Base-by-base conservation (phyloP, 2,329 filamentous ascomycete genomes). In the Cladosporium colombiae region DNA sequence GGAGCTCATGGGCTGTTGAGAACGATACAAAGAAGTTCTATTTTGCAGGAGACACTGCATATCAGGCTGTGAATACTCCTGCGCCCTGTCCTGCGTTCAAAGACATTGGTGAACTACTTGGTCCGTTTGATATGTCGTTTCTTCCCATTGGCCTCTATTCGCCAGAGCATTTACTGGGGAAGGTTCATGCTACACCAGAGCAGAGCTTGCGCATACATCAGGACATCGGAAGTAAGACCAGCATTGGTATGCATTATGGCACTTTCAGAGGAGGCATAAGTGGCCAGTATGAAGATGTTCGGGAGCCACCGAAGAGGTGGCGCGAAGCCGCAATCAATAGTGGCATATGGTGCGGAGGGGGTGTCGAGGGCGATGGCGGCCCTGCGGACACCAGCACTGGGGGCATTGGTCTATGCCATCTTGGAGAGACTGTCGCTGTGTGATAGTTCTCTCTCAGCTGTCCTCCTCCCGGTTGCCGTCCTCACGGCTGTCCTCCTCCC, bases 221-320 rank as follows among this genome's bases (percentile, higher is more conserved):
- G 60, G 81, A 82, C 65, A 71, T 84, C 53, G 75, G 69, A 53
- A 81, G 81, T 62, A 81, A 76, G 72, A 79, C 78, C 68, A 83
- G 80, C 35, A 78, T 85, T 29, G 82, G 81, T 0, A 84, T 84
- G 82, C 83, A 85, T 66, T 84, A 80, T 67, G 82, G 82, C 0
- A 84, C 82, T 0, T 77, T 84, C 0, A 69, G 82, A 62, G 81
- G 82, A 18, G 78, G 76, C 0, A 70, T 83, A 4, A 81, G 78
- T 50, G 78, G 74, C 14, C 76, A 79, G 8, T 84, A 80, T 64
- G 82, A 85, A 67, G 81, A 82, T 61, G 82, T 84, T 1, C 78
- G 78, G 4, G 81, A 82, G 68, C 82, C 82, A 44, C 77, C 80
- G 7, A 71, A 75, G 65, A 71, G 80, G 63, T 85, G 81, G 79